Base-by-base conservation (phyloP, 2,329 filamentous ascomycete species). In the Aspergillus fructus region DNA sequence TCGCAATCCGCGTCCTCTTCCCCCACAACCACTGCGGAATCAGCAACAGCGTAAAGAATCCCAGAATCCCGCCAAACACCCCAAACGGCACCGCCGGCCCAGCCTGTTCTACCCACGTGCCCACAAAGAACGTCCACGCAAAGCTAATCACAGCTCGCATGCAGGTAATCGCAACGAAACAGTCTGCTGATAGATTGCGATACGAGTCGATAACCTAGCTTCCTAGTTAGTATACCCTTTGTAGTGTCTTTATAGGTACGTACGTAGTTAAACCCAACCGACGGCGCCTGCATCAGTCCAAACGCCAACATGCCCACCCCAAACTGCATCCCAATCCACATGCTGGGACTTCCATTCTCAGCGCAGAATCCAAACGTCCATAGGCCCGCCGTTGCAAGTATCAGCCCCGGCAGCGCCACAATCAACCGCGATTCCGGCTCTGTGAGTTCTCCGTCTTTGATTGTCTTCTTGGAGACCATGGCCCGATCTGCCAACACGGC, bases 81-180 rank as follows among this genome's bases (percentile, higher is more conserved):
- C 81, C 82, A 65, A 84, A 84, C 0, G 81, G 76, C 52, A 81
- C 68, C 0, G 81, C 75, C 1, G 76, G 62, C 0, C 82, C 82
- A 0, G 64, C 66, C 0, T 68, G 48, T 1, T 69, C 62, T 0
- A 82, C 72, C 82, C 81, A 85, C 4, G 76, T 69, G 3, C 75
- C 74, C 0, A 80, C 77, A 45, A 84, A 83, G 54, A 83, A 83
- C 0, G 79, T 81, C 81, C 81, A 85, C 0, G 79, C 76, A 61
- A 84, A 84, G 0, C 77, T 74, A 8, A 85, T 76, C 5, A 83
- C 67, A 11, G 79, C 74, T 3, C 81, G 74, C 15, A 79, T 67
- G 33, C 78, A 78, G 1, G 81, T 82, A 0, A 84, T 77, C 50
- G 81, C 78, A 12, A 81, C 79, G 61, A 85, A 83, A 63, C 81